phyloP scores from a whole-genome alignment of 1,284 basidiomycete species.

The Trametes pubescens region DNA sequence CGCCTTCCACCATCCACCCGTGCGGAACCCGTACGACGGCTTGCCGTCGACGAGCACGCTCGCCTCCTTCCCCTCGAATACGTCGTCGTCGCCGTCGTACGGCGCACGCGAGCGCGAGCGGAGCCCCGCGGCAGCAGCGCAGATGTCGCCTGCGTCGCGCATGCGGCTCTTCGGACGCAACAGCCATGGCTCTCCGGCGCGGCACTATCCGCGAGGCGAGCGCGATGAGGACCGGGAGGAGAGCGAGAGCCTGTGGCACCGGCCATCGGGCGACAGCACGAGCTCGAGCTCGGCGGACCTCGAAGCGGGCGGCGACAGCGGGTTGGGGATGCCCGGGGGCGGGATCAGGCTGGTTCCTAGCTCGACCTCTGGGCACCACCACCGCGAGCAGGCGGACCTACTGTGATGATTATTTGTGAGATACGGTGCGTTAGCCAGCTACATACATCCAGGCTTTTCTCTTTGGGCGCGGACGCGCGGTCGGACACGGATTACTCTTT shows the following conservation, averaged over 20 bases:
- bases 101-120: slow-evolving; percentile 15
- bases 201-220: slow-evolving; percentile 45
- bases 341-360: slow-evolving; percentile 42
- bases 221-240: slow-evolving; percentile 49
- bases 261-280: slow-evolving; percentile 32
- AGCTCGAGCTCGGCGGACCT: slow-evolving; percentile 21
- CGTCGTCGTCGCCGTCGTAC: slow-evolving; percentile 21
- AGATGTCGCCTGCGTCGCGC: slow-evolving; percentile 24
- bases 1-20: slow-evolving; percentile 31
- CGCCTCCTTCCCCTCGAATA: slow-evolving; percentile 39
- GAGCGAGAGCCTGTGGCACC: slow-evolving; percentile 47
- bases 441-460: not conserved
- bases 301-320: slow-evolving; percentile 29
- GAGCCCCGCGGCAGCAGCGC: slow-evolving; percentile 9
- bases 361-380: slow-evolving; percentile 18
- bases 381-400: slow-evolving; percentile 24
- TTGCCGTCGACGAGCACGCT: slow-evolving; percentile 43
- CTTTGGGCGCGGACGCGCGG: not conserved
- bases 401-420: slow-evolving; percentile 20
- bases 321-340: slow-evolving; percentile 25
- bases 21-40: slow-evolving; percentile 42
- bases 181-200: slow-evolving; percentile 35
- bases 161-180: slow-evolving; percentile 34
- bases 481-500: slow-evolving; percentile 16
- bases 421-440: slow-evolving; percentile 16